Percentiles rank a stretch among this genome's conserved stretches.
phyloP scores from a whole-genome alignment of 2,329 filamentous ascomycete species.

The Aspergillus spinulosporus region DNA sequence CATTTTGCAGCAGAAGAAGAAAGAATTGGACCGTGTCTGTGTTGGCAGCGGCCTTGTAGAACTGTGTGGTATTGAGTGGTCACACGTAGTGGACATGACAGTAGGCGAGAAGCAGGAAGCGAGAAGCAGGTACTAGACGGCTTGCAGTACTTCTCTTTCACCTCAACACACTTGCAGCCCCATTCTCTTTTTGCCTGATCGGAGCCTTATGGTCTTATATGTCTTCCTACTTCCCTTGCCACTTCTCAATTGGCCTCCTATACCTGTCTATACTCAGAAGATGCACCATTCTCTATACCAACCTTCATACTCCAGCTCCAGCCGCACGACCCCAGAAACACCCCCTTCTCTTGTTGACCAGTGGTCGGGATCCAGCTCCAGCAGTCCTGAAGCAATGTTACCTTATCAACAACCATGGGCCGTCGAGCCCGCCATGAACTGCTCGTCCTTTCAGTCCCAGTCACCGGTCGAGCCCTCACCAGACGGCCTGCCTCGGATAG shows the following conservation, averaged over 20 bases:
- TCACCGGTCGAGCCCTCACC: conserved; percentile 12
- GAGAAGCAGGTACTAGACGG: conserved; percentile 7
- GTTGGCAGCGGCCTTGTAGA: conserved; percentile 7
- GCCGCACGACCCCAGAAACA: conserved; percentile 22
- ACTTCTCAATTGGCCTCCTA: conserved; percentile 3
- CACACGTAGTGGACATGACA: conserved; percentile 13
- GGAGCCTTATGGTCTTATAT: conserved; percentile 5
- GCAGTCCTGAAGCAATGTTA: conserved; percentile 21
- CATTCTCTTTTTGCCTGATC: conserved; percentile 14
- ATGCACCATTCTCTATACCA: conserved; percentile 29
- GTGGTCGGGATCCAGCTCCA: conserved; percentile 29
- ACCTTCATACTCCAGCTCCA: conserved; percentile 3
- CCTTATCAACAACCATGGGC: conserved; percentile 21
- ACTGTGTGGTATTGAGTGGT: conserved; percentile 10
- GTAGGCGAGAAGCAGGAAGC: too few relatives aligned
- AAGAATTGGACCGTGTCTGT: conserved; percentile 8
- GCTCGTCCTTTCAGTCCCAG: conserved; percentile 16
- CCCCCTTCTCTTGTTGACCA: conserved; percentile 18
- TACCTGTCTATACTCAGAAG: conserved; percentile 1
- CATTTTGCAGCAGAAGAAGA: conserved; percentile 15
- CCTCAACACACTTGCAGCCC: conserved; percentile 4
- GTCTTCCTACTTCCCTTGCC: conserved; percentile 3
- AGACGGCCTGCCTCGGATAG: conserved; percentile 18
- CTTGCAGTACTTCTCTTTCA: conserved; percentile 6
- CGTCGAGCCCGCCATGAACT: conserved; percentile 16